Conservation (phyloP, 2,329 filamentous ascomycete genomes). For the Penicillium sclerotigenum region DNA sequence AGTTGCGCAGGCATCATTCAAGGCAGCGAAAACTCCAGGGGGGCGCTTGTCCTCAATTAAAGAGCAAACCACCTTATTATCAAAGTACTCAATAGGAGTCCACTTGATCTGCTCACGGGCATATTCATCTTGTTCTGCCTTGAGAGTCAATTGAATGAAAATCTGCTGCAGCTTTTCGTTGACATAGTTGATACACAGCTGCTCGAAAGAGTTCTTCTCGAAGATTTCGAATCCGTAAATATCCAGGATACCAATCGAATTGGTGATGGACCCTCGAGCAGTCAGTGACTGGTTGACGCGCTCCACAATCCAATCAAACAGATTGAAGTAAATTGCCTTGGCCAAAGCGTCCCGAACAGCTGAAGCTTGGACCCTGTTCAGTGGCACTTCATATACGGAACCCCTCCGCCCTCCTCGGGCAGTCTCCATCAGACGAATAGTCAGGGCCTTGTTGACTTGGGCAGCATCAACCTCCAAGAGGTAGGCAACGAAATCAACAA, state of each 20-base stretch:
- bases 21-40: conserved; percentile 85
- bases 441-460: conserved; percentile 81
- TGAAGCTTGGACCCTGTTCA: conserved; percentile 81
- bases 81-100: conserved; percentile 99
- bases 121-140: conserved; percentile 97
- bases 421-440: conserved; percentile 78
- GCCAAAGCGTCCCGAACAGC: conserved; percentile 87
- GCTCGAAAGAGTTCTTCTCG: conserved; percentile 98
- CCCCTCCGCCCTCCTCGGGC: conserved; percentile 63
- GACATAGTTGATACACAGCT: conserved; percentile 99
- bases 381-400: conserved; percentile 68
- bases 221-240: conserved; percentile 99
- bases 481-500: conserved; percentile 92
- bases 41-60: conserved; percentile 90
- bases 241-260: conserved; percentile 94
- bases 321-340: conserved; percentile 94
- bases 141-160: conserved; percentile 95
- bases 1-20: conserved; percentile 98
- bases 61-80: conserved; percentile 98
- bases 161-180: conserved; percentile 99
- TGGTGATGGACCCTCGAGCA: conserved; percentile 69
- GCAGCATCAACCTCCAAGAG: conserved; percentile 81
- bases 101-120: conserved; percentile 93
- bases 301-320: conserved; percentile 98
- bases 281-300: conserved; percentile 86